A percentile compares a stretch with the other conserved stretches of the same genome.
Evolutionary conservation across 129 eudicot species (phyloP).

Genomic region (Deinandra increscens): DNA sequence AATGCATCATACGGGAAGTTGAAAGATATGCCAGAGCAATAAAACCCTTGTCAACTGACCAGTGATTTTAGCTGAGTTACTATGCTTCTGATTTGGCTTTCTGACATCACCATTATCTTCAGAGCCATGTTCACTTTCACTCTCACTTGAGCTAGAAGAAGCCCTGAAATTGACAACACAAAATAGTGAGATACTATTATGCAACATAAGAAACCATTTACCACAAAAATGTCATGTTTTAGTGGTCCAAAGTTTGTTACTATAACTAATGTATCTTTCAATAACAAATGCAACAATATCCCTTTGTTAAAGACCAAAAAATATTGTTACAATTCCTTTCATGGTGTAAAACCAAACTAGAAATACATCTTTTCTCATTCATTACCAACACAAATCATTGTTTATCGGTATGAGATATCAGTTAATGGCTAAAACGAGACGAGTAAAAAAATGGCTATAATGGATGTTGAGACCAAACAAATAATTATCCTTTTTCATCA

Average conservation of each 20-base stretch:
- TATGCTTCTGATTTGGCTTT: conserved; percentile 43
- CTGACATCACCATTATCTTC: conserved; percentile 47
- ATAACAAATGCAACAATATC: not conserved
- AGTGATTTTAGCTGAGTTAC: conserved; percentile 35
- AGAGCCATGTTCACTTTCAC: conserved; percentile 49
- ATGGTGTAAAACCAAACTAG: not conserved
- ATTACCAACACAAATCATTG: not conserved
- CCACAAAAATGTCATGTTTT: conserved; percentile 1
- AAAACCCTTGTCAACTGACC: conserved; percentile 30
- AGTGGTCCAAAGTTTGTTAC: not conserved
- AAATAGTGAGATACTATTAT: conserved; percentile 8
- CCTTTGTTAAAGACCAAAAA: conserved; percentile 14
- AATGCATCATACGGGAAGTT: not conserved
- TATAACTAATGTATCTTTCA: not conserved
- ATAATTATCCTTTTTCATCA: not conserved
- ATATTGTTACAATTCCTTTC: not conserved
- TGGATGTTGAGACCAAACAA: not conserved
- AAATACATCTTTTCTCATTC: not conserved
- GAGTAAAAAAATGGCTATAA: not conserved
- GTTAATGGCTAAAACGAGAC: not conserved
- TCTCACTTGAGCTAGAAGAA: conserved; percentile 40
- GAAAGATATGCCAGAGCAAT: conserved; percentile 7
- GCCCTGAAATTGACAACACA: conserved; percentile 44
- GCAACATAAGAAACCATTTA: not conserved
- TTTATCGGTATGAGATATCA: conserved; percentile 4